Base-by-base conservation (phyloP, 306 rosid species). In the Ochetophila trinervis region DNA sequence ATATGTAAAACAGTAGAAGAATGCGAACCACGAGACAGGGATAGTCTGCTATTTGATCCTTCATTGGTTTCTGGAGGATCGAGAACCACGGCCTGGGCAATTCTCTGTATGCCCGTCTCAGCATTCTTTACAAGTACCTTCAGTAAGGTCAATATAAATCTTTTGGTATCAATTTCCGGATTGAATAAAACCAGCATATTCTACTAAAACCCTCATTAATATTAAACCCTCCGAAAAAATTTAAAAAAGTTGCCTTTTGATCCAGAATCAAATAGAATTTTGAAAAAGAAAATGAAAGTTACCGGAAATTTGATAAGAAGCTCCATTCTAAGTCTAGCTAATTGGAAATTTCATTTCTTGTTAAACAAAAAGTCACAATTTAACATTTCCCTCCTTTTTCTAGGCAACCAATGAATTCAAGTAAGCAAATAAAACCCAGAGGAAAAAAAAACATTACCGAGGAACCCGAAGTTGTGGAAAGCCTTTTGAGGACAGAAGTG, bases 101-200 rank as follows among this genome's bases (percentile, higher is more conserved):
- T 51, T 74, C 89, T 74, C 57, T 69, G 75, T n/a, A 61, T 37
- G 49, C 78, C 86, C 55, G 78, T 86, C 69, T 80, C 90, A 54
- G 66, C 73, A 67, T 93, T 90, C 80, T 86, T 86, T 53, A 90
- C 81, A 69, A 86, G 65, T 76, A 93, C 88, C 99, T 93, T 59
- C 66, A 11, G 44, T 22, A 27, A 15, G 15, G 10, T 34, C 56
- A 53, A 19, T 49, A 54, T 30, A 19, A 62, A 5, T 5, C 0
- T 5, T 5, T 4, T 15, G 18, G 4, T 4, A 34, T 20, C 45
- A 40, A 12, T 40, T 40, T 6, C 21, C 54, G 19, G 21, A 17
- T 50, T 50, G 2, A 50, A 50, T 18, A 5, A 16, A 50, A 50
- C 54, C 21, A 13, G 17, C 54, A 5, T 4, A 50, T 50, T 19